Percentiles rank a stretch among this genome's conserved stretches.
Conservation (phyloP, 164 flowering plant genomes). For the Nymphaea thermarum region DNA sequence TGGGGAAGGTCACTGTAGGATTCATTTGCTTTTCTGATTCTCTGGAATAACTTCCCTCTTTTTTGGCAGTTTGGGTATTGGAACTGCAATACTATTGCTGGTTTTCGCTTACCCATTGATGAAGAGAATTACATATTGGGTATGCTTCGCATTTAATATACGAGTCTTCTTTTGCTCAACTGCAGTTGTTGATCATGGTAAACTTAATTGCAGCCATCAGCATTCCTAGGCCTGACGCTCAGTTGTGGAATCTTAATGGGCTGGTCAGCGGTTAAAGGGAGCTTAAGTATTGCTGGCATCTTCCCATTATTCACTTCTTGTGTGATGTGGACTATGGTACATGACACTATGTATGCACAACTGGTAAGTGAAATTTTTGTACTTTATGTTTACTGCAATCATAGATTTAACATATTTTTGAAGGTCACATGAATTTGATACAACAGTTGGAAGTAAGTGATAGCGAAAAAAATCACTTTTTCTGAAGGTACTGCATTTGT, state of each 20-base stretch:
- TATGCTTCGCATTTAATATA: conserved; percentile 6
- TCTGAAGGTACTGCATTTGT: too few species aligned
- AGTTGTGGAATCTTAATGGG: conserved; percentile 98
- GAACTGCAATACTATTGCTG: conserved; percentile 54
- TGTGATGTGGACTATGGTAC: conserved; percentile 97
- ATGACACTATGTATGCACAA: conserved; percentile 98
- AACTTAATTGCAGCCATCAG: conserved; percentile 68
- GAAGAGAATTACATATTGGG: conserved; percentile 99
- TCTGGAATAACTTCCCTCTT: too few species aligned
- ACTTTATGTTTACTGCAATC: background rate
- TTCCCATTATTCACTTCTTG: conserved; percentile 77
- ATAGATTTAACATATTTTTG: too few species aligned
- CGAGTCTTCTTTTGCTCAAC: too few species aligned
- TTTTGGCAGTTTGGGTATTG: too few species aligned
- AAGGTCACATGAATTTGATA: too few species aligned
- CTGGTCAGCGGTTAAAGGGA: conserved; percentile 90
- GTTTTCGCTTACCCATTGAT: conserved; percentile 95
- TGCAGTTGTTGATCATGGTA: too few species aligned
- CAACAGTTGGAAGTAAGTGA: background rate
- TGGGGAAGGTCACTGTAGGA: too few species aligned
- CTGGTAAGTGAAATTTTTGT: conserved; percentile 38
- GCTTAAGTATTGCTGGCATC: conserved; percentile 63
- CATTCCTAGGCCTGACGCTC: conserved; percentile 86
- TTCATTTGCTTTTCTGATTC: too few species aligned
- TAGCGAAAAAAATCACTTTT: too few species aligned